Evolutionary conservation across 768 basidiomycete species (phyloP).

Genomic region (Xerocomus potaroensis): DNA sequence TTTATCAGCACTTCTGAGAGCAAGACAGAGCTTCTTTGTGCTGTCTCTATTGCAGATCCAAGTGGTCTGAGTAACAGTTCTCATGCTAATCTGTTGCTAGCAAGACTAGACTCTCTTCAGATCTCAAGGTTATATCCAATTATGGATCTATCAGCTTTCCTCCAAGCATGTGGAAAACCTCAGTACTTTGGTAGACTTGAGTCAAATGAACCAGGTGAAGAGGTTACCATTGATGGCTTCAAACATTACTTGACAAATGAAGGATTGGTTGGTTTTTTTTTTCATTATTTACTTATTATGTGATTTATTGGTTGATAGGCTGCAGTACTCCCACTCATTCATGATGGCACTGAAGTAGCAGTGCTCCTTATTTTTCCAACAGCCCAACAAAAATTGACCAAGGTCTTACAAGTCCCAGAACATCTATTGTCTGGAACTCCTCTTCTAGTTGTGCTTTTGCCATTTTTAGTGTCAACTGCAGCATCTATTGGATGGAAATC

Average conservation of each 20-base stretch:
- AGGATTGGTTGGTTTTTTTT: constrained; percentile 39
- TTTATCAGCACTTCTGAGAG: constrained; percentile 36
- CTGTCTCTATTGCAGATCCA: constrained; percentile 44
- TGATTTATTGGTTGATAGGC: constrained; percentile 34
- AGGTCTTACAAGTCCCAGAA: constrained; percentile 40
- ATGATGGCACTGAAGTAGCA: constrained; percentile 48
- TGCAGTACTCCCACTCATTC: constrained; percentile 42
- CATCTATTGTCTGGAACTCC: constrained; percentile 12
- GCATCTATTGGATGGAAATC: constrained; percentile 16
- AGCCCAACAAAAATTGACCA: constrained; percentile 31
- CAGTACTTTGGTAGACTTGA: constrained; percentile 53
- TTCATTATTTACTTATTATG: not conserved
- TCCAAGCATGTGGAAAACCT: constrained; percentile 45
- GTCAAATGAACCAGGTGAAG: constrained; percentile 38
- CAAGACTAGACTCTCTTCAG: constrained; percentile 37
- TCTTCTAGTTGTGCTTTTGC: constrained; percentile 26
- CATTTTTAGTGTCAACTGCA: constrained; percentile 19
- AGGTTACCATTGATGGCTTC: constrained; percentile 37
- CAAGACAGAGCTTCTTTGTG: constrained; percentile 44
- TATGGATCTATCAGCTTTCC: constrained; percentile 42
- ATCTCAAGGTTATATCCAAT: constrained; percentile 48
- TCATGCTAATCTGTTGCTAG: constrained; percentile 47
- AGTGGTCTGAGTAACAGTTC: constrained; percentile 41
- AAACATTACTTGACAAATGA: constrained; percentile 43
- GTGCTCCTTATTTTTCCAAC: constrained; percentile 54